A percentile compares a stretch with the other conserved stretches of the same genome.
phyloP scores from a whole-genome alignment of 1,139 yeast species.

The Lodderomyces jiufengensis region DNA sequence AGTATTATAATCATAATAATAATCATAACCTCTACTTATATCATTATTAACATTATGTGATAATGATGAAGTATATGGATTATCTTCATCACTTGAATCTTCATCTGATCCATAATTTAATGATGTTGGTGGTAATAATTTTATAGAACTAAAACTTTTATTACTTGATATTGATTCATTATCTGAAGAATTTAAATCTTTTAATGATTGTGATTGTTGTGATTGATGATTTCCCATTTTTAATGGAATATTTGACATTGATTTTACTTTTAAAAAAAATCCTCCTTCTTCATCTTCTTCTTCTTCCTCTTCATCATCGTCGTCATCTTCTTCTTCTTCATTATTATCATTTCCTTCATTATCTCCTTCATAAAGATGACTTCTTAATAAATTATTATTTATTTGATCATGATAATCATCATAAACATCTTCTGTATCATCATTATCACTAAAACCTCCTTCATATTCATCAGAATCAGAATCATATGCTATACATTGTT shows the following conservation, averaged over 20 bases:
- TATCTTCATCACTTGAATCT: conserved; percentile 56
- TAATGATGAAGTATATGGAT: conserved; percentile 55
- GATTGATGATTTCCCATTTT: conserved; percentile 11
- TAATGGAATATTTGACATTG: conserved; percentile 31
- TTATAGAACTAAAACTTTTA: conserved; percentile 54
- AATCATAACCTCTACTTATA: conserved; percentile 67
- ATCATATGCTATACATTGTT: conserved; percentile 80
- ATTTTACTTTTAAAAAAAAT: conserved; percentile 55
- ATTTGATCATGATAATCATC: conserved; percentile 59
- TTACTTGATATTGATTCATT: conserved; percentile 24
- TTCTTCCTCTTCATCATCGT: conserved; percentile 41
- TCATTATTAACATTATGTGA: conserved; percentile 74
- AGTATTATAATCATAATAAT: conserved; percentile 82
- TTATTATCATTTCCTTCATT: conserved; percentile 19
- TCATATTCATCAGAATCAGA: conserved; percentile 34
- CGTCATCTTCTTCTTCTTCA: conserved; percentile 23
- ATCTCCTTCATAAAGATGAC: conserved; percentile 30
- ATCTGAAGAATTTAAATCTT: conserved; percentile 20
- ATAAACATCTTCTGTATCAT: conserved; percentile 20
- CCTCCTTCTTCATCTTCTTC: conserved; percentile 68
- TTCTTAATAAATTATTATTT: conserved; percentile 81
- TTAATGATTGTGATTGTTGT: conserved; percentile 10
- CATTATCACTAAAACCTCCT: conserved; percentile 26
- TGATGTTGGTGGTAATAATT: conserved; percentile 75
- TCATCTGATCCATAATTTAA: conserved; percentile 77